Evolutionary conservation across 768 basidiomycete species (phyloP).

Genomic region (Lepiota subincarnata): DNA sequence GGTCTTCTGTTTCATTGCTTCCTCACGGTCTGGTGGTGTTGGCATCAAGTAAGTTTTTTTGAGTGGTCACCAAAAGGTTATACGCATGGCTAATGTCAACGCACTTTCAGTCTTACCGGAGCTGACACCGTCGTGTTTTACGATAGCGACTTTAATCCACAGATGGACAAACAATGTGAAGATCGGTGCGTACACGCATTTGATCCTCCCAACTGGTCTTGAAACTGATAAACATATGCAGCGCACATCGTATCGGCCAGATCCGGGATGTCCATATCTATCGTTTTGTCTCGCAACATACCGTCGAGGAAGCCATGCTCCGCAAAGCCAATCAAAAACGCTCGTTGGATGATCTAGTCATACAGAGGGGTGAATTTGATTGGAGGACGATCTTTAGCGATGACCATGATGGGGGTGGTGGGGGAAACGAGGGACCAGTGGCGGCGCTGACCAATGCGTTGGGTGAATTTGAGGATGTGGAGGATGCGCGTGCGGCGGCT

Average conservation of each 20-base stretch:
- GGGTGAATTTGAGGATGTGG: conserved; percentile 82
- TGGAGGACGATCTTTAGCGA: conserved; percentile 84
- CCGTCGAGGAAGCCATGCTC: conserved; percentile 95
- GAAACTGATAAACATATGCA: conserved; percentile 22
- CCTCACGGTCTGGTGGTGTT: conserved; percentile 77
- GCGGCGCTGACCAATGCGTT: conserved; percentile 67
- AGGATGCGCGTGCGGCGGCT: conserved; percentile 79
- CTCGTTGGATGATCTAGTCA: conserved; percentile 83
- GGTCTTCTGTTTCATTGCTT: conserved; percentile 86
- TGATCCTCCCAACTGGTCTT: background rate
- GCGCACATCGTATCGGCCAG: conserved; percentile 98
- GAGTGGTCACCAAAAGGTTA: conserved; percentile 14
- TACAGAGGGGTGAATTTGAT: conserved; percentile 92
- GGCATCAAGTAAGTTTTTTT: conserved; percentile 78
- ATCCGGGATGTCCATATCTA: conserved; percentile 96
- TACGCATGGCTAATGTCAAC: conserved; percentile 17
- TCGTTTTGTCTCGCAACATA: conserved; percentile 84
- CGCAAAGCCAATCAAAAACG: conserved; percentile 98
- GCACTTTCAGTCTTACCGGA: conserved; percentile 58
- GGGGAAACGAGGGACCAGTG: conserved; percentile 18
- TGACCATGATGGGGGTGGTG: conserved; percentile 15
- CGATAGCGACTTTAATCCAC: conserved; percentile 95
- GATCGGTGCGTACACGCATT: conserved; percentile 56
- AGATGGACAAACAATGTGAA: conserved; percentile 97
- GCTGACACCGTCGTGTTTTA: conserved; percentile 98